A percentile compares a stretch with the other conserved stretches of the same genome.
Conservation (phyloP, 768 basidiomycete species). For the Naganishia antarctica region DNA sequence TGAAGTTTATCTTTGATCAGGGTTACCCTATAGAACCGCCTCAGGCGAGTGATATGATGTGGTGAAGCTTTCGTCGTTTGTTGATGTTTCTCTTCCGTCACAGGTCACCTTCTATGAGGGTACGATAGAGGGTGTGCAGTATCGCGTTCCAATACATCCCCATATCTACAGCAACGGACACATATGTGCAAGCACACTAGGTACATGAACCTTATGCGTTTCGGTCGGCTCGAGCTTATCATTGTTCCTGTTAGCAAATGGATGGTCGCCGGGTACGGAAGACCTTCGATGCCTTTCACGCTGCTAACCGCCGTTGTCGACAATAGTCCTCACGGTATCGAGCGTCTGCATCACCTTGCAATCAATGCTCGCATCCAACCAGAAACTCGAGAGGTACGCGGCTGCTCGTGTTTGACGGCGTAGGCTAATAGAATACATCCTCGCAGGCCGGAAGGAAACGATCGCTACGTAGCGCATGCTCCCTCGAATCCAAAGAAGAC, state of each 20-base stretch:
- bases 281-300: too few species aligned
- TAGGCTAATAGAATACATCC: neutral
- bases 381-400: slow-evolving; percentile 46
- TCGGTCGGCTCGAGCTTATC: neutral
- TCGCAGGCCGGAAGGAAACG: slow-evolving; percentile 47
- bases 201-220: slow-evolving; percentile 20
- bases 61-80: neutral
- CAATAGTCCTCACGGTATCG: slow-evolving; percentile 47
- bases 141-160: slow-evolving; percentile 42
- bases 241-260: slow-evolving; percentile 33
- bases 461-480: slow-evolving; percentile 46
- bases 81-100: too few species aligned
- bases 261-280: slow-evolving; percentile 41
- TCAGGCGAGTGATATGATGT: slow-evolving; percentile 13
- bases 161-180: slow-evolving; percentile 38
- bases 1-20: slow-evolving; percentile 24
- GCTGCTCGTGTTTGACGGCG: neutral
- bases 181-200: slow-evolving; percentile 46
- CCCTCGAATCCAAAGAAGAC: slow-evolving; percentile 49
- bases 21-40: slow-evolving; percentile 24
- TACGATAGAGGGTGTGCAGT: slow-evolving; percentile 9
- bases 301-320: neutral
- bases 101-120: slow-evolving; percentile 42
- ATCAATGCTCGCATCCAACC: slow-evolving; percentile 50
- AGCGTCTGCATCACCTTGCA: slow-evolving; percentile 49